Base-by-base conservation (phyloP, 148 eudicot species). In the Cornus kousa region DNA sequence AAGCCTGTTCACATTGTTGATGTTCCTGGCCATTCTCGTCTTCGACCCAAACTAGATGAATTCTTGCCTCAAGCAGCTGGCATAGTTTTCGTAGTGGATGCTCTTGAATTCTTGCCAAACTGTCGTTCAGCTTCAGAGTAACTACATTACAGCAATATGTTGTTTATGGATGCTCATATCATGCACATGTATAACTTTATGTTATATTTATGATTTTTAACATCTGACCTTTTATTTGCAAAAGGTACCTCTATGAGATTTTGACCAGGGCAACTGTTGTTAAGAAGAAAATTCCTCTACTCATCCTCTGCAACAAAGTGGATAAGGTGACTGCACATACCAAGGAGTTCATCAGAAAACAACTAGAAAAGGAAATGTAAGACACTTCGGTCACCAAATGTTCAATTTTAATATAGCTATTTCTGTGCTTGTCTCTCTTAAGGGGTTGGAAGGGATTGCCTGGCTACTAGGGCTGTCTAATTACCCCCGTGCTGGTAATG, bases 251-350 rank as follows among this genome's bases (percentile, higher is more conserved):
- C 66, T 95, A 95, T 70, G 97, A 93, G 77, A 88, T 95, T 40
- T 76, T 93, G 83, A 95, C 99, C 71, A 90, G 82, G 86, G 93
- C 92, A 7, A 89, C 89, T 82, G 87, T 92, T 70, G 93, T 87
- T 31, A 92, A 90, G 91, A 86, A 79, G 85, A 96, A 88, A 74
- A 86, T 91, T 74, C 98, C 99, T n/a, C 53, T 93, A 9, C 92
- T 89, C 23, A 84, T 96, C 37, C 87, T 93, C 66, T 96, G 98
- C 87, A 93, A 96, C 86, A 96, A 96, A 83, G 91, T 90, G 55
- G 99, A 96, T 82, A 93, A 96, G 82, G 93, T 92, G 68, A 90
- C 97, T 60, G 99, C 99, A 68, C 99, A 96, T 82, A 87, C 98
- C 10, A 90, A 92, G 80, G 99, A 96, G 72, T 93, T 96, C 78